Evolutionary conservation across 2,329 filamentous ascomycete genomes (phyloP), one percentile per base, ranked within the genome.

Genomic region (Colletotrichum eleusines): DNA sequence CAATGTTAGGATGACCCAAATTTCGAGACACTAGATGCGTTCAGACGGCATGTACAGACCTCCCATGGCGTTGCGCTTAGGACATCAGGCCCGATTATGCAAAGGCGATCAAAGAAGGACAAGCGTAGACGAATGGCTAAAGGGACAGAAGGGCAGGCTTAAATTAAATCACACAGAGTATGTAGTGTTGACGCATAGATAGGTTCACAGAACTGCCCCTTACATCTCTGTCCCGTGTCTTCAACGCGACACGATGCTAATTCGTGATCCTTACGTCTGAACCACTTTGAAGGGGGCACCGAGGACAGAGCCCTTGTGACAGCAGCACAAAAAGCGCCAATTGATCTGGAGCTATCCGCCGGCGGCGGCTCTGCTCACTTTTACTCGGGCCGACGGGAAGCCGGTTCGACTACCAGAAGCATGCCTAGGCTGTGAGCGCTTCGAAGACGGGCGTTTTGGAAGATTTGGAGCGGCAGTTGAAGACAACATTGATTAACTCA

Each of bases 1-100:
- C 68, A 72, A 53, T 76, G 57, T 50, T 40, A 66, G 48, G 40
- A 75, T 54, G 12, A 55, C 26, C 48, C 23, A 42, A 55, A 54
- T 12, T 46, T 55, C 38, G 16, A 0, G 26, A 63, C 33, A 40
- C 16, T 65, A 9, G 40, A 58, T 58, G 40, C 28, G 53, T 58
- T 63, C 20, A 50, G 38, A n/a, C n/a, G n/a, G n/a, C n/a, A n/a
- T n/a, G n/a, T n/a, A n/a, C n/a, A n/a, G n/a, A n/a, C n/a, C n/a
- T 23, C 26, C n/a, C 20, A 58, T 38, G 28, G n/a, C 5, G 53
- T 58, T 50, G 58, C 42, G 9, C 53, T 58, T 0, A 58, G 53
- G 31, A 58, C 31, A 6, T 58, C 31, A 51, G 20, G 16, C 16
- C 42, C 58, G 42, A 42, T 38, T 8, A 42, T 14, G 31, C n/a